Percentiles rank a stretch among this genome's conserved stretches.
phyloP scores from a whole-genome alignment of 1,139 yeast genomes.

The Yamadazyma diddensiae region DNA sequence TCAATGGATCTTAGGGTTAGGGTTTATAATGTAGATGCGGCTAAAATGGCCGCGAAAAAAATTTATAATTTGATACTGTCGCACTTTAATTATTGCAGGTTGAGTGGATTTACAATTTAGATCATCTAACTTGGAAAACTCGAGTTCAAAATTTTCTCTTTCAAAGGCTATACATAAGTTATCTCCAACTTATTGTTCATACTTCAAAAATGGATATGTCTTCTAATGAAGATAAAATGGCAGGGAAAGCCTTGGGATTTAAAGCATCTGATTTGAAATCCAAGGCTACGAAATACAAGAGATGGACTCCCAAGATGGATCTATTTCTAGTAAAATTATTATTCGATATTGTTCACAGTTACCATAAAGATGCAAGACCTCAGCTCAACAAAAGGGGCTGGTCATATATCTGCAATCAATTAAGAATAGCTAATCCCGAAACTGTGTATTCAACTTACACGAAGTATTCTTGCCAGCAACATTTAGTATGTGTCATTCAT shows the following conservation, averaged over 20 bases:
- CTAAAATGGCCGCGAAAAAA: too few relatives aligned
- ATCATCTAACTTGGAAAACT: constrained; percentile 2
- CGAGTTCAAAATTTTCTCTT: too few relatives aligned
- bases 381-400: constrained; percentile 38
- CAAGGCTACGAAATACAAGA: constrained; percentile 35
- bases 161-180: too few relatives aligned
- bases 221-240: background rate
- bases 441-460: constrained; percentile 44
- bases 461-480: constrained; percentile 42
- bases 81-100: constrained; percentile 6
- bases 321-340: constrained; percentile 32
- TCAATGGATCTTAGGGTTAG: constrained; percentile 6
- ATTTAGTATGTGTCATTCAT: constrained; percentile 36
- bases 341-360: constrained; percentile 38
- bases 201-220: background rate
- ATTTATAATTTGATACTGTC: too few relatives aligned
- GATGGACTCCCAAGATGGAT: constrained; percentile 45
- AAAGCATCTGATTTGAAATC: constrained; percentile 32
- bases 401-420: constrained; percentile 38
- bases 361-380: constrained; percentile 29
- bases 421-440: constrained; percentile 38
- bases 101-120: constrained; percentile 6
- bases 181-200: too few relatives aligned
- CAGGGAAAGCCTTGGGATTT: constrained; percentile 8
- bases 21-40: too few relatives aligned